Evolutionary conservation across 768 basidiomycete genomes (phyloP).

Genomic region (Coprinopsis cinerea): DNA sequence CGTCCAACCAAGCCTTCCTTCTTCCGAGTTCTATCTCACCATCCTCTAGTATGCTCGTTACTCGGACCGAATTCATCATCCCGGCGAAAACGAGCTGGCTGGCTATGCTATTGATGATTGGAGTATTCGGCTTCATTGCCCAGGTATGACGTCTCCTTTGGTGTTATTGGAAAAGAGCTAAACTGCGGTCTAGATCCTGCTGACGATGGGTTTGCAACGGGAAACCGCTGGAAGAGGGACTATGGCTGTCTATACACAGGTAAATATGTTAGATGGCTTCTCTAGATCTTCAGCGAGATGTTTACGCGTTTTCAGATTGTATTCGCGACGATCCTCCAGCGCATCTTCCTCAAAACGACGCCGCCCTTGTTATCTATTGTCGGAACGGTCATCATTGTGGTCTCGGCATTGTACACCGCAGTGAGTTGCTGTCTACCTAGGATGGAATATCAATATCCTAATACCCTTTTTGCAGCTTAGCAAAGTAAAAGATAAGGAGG

Average conservation of each 20-base stretch:
- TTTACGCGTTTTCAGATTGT: constrained; percentile 38
- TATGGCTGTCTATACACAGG: constrained; percentile 52
- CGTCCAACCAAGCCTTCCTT: constrained; percentile 7
- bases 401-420: constrained; percentile 58
- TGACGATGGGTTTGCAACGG: constrained; percentile 47
- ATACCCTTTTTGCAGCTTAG: constrained; percentile 1
- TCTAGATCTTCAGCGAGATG: no score
- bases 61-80: constrained; percentile 33
- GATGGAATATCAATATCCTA: not conserved
- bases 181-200: constrained; percentile 9
- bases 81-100: constrained; percentile 38
- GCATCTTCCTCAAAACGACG: constrained; percentile 53
- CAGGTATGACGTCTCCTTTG: constrained; percentile 26
- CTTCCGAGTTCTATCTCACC: not conserved
- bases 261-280: no score
- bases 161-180: not conserved
- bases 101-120: constrained; percentile 37
- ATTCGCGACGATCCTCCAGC: constrained; percentile 61
- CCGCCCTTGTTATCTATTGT: constrained; percentile 55
- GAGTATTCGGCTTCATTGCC: constrained; percentile 42
- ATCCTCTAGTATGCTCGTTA: constrained; percentile 34
- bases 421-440: constrained; percentile 30
- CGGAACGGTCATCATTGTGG: constrained; percentile 61
- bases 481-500: constrained; percentile 9
- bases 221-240: constrained; percentile 63